Conservation (phyloP, 2,329 filamentous ascomycete species). For the Fonsecaea multimorphosa region DNA sequence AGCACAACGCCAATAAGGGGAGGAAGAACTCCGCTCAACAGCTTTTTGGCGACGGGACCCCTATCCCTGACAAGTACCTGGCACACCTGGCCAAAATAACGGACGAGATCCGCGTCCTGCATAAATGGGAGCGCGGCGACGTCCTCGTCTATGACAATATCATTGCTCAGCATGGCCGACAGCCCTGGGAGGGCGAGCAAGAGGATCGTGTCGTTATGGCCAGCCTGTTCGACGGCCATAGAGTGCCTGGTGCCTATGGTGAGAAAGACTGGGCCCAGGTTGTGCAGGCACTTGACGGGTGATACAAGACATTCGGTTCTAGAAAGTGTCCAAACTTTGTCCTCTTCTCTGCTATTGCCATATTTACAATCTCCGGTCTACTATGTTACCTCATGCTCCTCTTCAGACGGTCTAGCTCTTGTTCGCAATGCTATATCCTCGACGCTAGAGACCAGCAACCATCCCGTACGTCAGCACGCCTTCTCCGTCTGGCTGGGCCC, state of each 20-base stretch:
- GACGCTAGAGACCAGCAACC: slow-evolving; percentile 21
- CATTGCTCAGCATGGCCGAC: slow-evolving; percentile 57
- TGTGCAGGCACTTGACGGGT: slow-evolving; percentile 51
- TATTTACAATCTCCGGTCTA: no score
- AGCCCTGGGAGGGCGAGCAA: slow-evolving; percentile 58
- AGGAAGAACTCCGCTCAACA: slow-evolving; percentile 48
- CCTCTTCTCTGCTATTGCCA: no score
- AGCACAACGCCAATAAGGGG: slow-evolving; percentile 33
- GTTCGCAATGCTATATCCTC: background rate
- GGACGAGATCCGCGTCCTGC: slow-evolving; percentile 57
- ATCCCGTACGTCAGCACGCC: slow-evolving; percentile 29
- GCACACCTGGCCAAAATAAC: slow-evolving; percentile 53
- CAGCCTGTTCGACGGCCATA: slow-evolving; percentile 56
- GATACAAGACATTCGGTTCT: background rate
- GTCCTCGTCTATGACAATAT: slow-evolving; percentile 58
- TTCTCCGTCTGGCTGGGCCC: slow-evolving; percentile 19
- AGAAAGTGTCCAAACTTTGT: background rate
- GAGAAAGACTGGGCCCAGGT: slow-evolving; percentile 55
- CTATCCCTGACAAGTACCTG: slow-evolving; percentile 56
- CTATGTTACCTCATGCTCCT: no score
- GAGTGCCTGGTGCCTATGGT: slow-evolving; percentile 54
- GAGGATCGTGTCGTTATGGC: slow-evolving; percentile 55
- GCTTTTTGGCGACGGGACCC: slow-evolving; percentile 55
- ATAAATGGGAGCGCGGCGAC: slow-evolving; percentile 56
- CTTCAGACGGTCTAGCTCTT: background rate